A percentile compares a stretch with the other conserved stretches of the same genome.
Conservation (phyloP, 192 early-diverging fungal species). For the Mortierella alpina region DNA sequence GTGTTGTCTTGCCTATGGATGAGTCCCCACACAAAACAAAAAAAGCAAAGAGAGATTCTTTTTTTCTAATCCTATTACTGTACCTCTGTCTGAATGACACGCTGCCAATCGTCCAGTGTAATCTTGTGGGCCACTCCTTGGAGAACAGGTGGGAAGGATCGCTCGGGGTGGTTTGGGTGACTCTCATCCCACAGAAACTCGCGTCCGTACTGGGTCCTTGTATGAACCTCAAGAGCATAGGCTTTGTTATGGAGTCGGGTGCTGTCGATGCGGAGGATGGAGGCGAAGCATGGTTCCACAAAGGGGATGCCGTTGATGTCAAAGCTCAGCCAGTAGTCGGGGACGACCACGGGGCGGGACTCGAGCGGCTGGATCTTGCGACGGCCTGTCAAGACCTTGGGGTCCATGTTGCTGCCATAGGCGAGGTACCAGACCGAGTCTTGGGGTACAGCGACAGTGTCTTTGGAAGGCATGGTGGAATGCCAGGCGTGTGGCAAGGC, state of each 20-base stretch:
- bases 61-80: background rate
- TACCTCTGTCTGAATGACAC: conserved; percentile 48
- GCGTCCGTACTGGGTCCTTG: conserved; percentile 24
- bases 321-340: conserved; percentile 51
- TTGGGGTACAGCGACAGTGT: background rate
- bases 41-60: background rate
- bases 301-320: conserved; percentile 46
- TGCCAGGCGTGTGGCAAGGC: too few relatives aligned
- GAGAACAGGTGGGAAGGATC: conserved; percentile 40
- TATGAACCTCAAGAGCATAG: conserved; percentile 46
- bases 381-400: conserved; percentile 36
- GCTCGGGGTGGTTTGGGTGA: conserved; percentile 17
- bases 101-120: conserved; percentile 39
- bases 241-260: conserved; percentile 9
- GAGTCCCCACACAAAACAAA: background rate
- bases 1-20: too few relatives aligned
- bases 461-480: too few relatives aligned
- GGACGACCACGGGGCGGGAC: conserved; percentile 31
- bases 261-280: conserved; percentile 28
- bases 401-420: conserved; percentile 52
- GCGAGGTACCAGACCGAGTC: conserved; percentile 37
- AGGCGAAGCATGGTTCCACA: conserved; percentile 52
- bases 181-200: conserved; percentile 45
- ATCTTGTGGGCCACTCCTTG: conserved; percentile 50
- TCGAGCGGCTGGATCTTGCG: conserved; percentile 47